phyloP scores from a whole-genome alignment of 2,329 filamentous ascomycete species.

The Stachybotrys elegans region DNA sequence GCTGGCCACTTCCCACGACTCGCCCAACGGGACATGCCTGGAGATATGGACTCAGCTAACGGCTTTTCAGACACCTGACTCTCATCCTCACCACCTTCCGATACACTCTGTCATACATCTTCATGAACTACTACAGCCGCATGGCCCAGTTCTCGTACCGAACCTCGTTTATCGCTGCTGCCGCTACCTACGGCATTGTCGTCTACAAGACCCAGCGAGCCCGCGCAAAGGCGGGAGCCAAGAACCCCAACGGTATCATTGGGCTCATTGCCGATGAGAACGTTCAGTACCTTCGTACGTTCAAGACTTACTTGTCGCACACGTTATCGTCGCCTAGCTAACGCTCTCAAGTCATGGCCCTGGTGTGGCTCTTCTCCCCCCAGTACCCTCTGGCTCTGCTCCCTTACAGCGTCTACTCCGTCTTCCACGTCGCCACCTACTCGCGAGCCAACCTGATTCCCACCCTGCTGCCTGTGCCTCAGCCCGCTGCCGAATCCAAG shows the following conservation, averaged over 20 bases:
- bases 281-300: conserved; percentile 90
- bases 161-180: conserved; percentile 81
- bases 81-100: conserved; percentile 78
- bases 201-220: conserved; percentile 97
- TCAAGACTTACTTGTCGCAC: background rate
- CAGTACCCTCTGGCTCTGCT: conserved; percentile 88
- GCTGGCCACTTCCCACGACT: no score
- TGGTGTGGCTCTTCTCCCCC: conserved; percentile 89
- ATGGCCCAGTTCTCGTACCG: conserved; percentile 84
- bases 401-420: conserved; percentile 92
- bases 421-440: conserved; percentile 98
- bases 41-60: conserved; percentile 4
- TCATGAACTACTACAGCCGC: conserved; percentile 78
- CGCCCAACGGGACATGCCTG: background rate
- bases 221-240: conserved; percentile 68
- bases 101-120: conserved; percentile 80
- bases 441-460: conserved; percentile 90
- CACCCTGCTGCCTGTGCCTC: conserved; percentile 65
- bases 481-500: conserved; percentile 53
- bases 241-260: conserved; percentile 53
- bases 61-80: conserved; percentile 65
- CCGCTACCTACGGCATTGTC: conserved; percentile 92
- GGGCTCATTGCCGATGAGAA: conserved; percentile 84
- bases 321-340: background rate
- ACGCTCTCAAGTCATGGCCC: conserved; percentile 66